A percentile compares a stretch with the other conserved stretches of the same genome.
These are phyloP conservation scores for Castanopsis chinensis DNA, from an alignment of 306 rosid species.

Conservation along the genomic window DNA sequence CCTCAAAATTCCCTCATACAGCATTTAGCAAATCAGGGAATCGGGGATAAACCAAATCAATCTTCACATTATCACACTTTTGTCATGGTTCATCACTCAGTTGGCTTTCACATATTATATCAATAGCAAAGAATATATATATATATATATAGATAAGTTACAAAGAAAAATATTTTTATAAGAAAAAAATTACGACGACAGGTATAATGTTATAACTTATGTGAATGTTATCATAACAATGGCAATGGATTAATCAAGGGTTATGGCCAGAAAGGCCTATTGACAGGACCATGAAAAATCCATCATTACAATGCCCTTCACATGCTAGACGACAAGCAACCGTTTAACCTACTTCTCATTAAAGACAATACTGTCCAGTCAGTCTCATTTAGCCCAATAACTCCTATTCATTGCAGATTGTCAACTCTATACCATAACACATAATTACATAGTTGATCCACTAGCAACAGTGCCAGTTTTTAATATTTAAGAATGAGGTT, in stretches of 20 bases:
- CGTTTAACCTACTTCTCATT: not conserved
- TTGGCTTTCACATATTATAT: too few relatives aligned
- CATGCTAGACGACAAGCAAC: not conserved
- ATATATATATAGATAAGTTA: too few relatives aligned
- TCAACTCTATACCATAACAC: not conserved
- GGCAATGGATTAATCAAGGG: not conserved
- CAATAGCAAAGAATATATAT: too few relatives aligned
- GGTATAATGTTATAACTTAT: too few relatives aligned
- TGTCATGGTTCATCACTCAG: not conserved
- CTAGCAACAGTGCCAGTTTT: too few relatives aligned
- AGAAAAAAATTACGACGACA: too few relatives aligned
- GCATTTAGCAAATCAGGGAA: not conserved
- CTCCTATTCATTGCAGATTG: not conserved
- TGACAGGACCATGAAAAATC: not conserved
- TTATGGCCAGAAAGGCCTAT: not conserved
- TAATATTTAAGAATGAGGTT: not conserved
- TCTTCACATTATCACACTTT: not conserved
- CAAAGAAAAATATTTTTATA: too few relatives aligned
- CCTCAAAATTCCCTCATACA: not conserved
- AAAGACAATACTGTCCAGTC: not conserved
- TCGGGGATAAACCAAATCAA: not conserved
- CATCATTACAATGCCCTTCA: not conserved
- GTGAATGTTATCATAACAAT: not conserved
- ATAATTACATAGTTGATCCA: too few relatives aligned
- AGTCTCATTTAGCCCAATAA: not conserved